A percentile compares a stretch with the other conserved stretches of the same genome.
phyloP scores from a whole-genome alignment of 257 asterid genomes.

The Petunia secreta region DNA sequence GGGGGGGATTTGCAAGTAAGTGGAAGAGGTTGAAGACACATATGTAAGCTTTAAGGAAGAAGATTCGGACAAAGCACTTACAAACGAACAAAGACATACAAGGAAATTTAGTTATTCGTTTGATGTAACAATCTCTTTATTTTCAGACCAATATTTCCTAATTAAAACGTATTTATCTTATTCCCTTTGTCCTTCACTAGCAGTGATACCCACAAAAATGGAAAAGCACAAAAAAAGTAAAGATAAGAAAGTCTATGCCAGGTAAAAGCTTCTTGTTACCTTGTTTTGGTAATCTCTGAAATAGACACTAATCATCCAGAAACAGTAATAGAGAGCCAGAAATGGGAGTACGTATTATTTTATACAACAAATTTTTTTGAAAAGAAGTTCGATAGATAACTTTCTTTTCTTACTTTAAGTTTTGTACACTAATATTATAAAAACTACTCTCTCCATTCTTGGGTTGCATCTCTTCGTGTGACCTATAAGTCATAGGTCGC shows the following conservation, averaged over 20 bases:
- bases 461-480: too few species aligned
- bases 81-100: not conserved
- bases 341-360: not conserved
- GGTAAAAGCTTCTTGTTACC: not conserved
- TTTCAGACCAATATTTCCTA: constrained; percentile 16
- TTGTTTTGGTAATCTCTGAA: not conserved
- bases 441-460: too few species aligned
- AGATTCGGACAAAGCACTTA: not conserved
- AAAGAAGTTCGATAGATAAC: too few species aligned
- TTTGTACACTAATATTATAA: too few species aligned
- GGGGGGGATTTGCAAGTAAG: not conserved
- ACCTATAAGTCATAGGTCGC: too few species aligned
- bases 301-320: not conserved
- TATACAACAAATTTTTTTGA: not conserved
- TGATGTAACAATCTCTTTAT: constrained; percentile 18
- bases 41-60: not conserved
- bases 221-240: not conserved
- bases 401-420: too few species aligned
- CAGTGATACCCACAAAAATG: not conserved
- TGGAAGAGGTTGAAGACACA: not conserved
- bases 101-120: not conserved
- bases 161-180: not conserved
- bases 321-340: not conserved
- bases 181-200: not conserved
- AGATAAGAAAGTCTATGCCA: not conserved